phyloP scores from a whole-genome alignment of 108 stramenopile genomes.

The Cafeteria roenbergensis region DNA sequence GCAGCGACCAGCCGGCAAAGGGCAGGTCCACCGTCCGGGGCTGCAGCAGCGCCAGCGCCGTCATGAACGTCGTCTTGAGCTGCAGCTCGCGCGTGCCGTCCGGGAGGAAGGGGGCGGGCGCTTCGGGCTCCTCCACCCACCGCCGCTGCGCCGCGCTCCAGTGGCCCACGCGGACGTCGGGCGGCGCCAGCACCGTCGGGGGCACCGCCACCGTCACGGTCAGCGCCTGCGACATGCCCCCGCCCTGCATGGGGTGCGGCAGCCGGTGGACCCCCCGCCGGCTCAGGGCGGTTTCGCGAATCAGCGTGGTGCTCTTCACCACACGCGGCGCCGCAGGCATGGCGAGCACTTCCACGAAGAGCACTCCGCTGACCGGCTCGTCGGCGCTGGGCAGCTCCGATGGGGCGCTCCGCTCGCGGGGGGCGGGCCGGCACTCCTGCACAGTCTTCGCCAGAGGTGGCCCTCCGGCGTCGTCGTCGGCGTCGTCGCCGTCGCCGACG shows the following conservation, averaged over 20 bases:
- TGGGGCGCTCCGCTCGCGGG: no score
- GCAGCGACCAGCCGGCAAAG: not conserved
- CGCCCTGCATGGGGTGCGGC: not conserved
- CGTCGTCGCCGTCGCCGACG: no score
- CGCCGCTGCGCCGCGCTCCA: not conserved
- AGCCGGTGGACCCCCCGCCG: not conserved
- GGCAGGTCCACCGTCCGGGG: not conserved
- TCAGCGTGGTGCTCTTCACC: not conserved
- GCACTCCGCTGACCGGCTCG: not conserved
- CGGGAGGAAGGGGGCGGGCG: not conserved
- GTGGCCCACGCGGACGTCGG: not conserved
- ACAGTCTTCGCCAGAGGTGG: no score
- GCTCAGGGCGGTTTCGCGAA: not conserved
- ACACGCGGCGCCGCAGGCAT: not conserved
- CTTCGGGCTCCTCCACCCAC: slow-evolving; percentile 1
- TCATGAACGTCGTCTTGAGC: not conserved
- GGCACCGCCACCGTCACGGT: not conserved
- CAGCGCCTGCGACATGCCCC: not conserved
- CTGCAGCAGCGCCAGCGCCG: not conserved
- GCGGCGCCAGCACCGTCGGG: not conserved
- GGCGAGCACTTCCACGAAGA: not conserved
- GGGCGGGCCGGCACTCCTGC: no score
- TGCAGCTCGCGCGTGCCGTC: not conserved
- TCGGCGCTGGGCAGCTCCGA: not conserved
- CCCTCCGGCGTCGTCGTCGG: no score